Conservation (phyloP, 805 yeast genomes). For the Cyberlindnera euphorbiae region DNA sequence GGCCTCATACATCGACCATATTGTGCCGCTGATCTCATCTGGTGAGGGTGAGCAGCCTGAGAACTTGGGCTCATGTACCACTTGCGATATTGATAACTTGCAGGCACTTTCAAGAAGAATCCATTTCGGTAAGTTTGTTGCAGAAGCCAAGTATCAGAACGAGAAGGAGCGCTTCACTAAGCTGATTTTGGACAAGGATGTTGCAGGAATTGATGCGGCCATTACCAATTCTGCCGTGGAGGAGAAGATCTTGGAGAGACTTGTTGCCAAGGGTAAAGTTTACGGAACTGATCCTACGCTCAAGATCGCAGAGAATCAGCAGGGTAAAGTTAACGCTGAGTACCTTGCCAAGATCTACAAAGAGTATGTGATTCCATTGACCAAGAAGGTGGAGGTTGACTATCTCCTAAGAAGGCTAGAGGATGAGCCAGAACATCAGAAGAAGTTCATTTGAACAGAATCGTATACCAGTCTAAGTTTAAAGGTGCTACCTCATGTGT, state of each 20-base stretch:
- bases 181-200: constrained; percentile 62
- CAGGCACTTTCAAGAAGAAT: constrained; percentile 89
- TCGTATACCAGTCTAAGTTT: too few species aligned
- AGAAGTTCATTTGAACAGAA: too few species aligned
- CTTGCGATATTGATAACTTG: constrained; percentile 78
- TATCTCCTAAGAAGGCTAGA: constrained; percentile 81
- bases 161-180: constrained; percentile 60
- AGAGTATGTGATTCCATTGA: constrained; percentile 86
- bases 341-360: constrained; percentile 78
- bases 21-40: constrained; percentile 71
- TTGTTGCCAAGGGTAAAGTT: constrained; percentile 73
- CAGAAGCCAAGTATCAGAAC: constrained; percentile 82
- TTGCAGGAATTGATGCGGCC: constrained; percentile 66
- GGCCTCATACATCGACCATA: constrained; percentile 60
- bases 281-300: constrained; percentile 88
- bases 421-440: constrained; percentile 32
- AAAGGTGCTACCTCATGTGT: too few species aligned
- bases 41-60: constrained; percentile 71
- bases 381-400: constrained; percentile 93
- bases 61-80: constrained; percentile 82
- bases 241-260: constrained; percentile 70
- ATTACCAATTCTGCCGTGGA: constrained; percentile 90
- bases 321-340: constrained; percentile 77
- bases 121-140: constrained; percentile 96
- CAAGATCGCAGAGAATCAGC: constrained; percentile 59